phyloP scores from a whole-genome alignment of 1,139 yeast genomes.

The Kodamaea alishanica region DNA sequence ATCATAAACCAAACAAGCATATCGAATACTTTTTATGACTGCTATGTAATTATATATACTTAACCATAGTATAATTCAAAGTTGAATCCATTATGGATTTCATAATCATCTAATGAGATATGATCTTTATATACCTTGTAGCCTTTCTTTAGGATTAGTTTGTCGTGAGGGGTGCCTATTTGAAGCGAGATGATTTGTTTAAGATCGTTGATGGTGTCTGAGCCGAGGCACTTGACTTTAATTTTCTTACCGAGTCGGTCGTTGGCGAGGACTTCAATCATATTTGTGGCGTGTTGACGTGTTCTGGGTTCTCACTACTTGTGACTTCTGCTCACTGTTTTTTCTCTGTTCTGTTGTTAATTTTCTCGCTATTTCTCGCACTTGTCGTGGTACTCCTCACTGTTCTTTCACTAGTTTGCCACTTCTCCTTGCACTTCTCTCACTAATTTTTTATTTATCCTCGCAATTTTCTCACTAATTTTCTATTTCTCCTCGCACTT shows the following conservation, averaged over 20 bases:
- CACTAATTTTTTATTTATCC: too few species aligned
- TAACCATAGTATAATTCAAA: conserved; percentile 75
- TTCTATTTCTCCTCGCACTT: too few species aligned
- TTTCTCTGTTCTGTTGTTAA: neutral
- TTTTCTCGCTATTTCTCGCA: too few species aligned
- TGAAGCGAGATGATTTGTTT: conserved; percentile 81
- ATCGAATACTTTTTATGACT: conserved; percentile 24
- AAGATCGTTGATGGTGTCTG: conserved; percentile 89
- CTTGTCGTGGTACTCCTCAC: too few species aligned
- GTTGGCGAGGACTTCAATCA: conserved; percentile 18
- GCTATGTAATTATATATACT: too few species aligned
- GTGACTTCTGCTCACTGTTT: neutral
- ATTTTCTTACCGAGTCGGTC: conserved; percentile 79
- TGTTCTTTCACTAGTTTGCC: too few species aligned
- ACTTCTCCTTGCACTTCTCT: too few species aligned
- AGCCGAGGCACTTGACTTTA: conserved; percentile 77
- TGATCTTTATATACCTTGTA: conserved; percentile 84
- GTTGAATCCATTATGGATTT: conserved; percentile 84
- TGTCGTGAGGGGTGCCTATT: conserved; percentile 69
- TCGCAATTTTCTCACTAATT: too few species aligned
- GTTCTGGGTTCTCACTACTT: neutral
- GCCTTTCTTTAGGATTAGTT: conserved; percentile 67
- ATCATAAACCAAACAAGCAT: conserved; percentile 21
- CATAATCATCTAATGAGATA: conserved; percentile 87
- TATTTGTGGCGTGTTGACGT: neutral